phyloP scores from a whole-genome alignment of 1,284 basidiomycete species.

The Malassezia equina region DNA sequence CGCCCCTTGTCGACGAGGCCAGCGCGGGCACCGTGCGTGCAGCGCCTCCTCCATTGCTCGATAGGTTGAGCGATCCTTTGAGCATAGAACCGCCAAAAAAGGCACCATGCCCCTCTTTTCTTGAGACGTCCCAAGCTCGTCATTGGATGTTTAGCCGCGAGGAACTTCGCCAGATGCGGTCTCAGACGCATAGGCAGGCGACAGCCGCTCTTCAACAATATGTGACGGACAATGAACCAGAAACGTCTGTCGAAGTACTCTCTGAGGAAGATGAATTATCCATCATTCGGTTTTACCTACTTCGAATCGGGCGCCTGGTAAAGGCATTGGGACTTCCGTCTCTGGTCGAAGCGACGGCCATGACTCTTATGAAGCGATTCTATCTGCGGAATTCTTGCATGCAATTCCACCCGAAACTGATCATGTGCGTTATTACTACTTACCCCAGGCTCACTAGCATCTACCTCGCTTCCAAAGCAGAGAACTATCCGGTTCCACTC shows the following conservation, averaged over 20 bases:
- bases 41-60: not conserved
- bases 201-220: constrained; percentile 8
- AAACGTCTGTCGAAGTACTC: constrained; percentile 55
- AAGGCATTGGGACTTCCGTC: constrained; percentile 77
- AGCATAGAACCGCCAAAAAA: not conserved
- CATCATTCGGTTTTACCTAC: constrained; percentile 78
- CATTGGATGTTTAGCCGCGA: constrained; percentile 33
- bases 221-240: constrained; percentile 18
- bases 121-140: constrained; percentile 35
- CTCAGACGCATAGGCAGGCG: constrained; percentile 12
- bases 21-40: not conserved
- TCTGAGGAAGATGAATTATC: constrained; percentile 72
- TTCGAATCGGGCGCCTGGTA: constrained; percentile 75
- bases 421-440: constrained; percentile 62
- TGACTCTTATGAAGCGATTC: constrained; percentile 86
- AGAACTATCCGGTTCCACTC: constrained; percentile 78
- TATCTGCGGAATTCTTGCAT: constrained; percentile 96
- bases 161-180: constrained; percentile 15
- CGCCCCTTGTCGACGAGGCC: not conserved
- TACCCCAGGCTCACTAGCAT: constrained; percentile 73
- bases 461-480: constrained; percentile 92
- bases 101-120: constrained; percentile 16
- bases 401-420: constrained; percentile 97
- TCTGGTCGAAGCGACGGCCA: constrained; percentile 81
- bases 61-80: not conserved